Percentiles rank a stretch among this genome's conserved stretches.
These are phyloP conservation scores for Cylindrotheca fusiformis DNA, from an alignment of 108 stramenopile genomes.

Conservation along the genomic window DNA sequence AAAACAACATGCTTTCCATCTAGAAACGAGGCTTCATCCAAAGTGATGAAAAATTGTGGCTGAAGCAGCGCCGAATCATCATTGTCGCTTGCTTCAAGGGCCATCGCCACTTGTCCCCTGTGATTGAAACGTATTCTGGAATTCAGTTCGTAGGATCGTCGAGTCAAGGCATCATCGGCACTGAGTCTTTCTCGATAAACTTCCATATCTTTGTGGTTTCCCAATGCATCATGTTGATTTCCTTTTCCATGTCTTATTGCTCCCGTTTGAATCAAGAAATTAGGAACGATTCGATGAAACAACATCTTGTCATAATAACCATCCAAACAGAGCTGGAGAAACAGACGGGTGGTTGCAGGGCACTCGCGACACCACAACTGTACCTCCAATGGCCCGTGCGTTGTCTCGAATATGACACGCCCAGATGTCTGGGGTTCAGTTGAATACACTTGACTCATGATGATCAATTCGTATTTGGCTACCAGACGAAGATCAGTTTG, in stretches of 20 bases:
- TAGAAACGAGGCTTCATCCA: conserved; percentile 85
- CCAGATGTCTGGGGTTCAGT: conserved; percentile 90
- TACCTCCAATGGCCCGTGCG: conserved; percentile 89
- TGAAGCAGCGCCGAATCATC: conserved; percentile 56
- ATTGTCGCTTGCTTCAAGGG: conserved; percentile 46
- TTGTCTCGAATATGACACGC: conserved; percentile 88
- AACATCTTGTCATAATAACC: conserved; percentile 76
- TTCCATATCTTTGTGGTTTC: neutral
- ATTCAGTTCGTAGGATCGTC: conserved; percentile 81
- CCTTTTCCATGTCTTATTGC: conserved; percentile 33
- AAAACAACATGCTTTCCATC: conserved; percentile 92
- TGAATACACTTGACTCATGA: conserved; percentile 91
- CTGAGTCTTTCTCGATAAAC: conserved; percentile 29
- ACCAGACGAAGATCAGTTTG: too few relatives aligned
- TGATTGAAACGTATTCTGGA: conserved; percentile 91
- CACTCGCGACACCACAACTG: conserved; percentile 92
- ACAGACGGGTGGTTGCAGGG: conserved; percentile 82
- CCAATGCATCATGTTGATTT: conserved; percentile 13
- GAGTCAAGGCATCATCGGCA: conserved; percentile 44
- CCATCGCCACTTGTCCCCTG: conserved; percentile 94
- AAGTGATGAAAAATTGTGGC: conserved; percentile 94
- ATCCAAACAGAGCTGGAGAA: conserved; percentile 91
- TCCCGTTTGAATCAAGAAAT: conserved; percentile 91
- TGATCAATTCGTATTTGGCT: too few relatives aligned
- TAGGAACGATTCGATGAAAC: conserved; percentile 85